These are phyloP conservation scores for Trametes versicolor DNA, from an alignment of 1,284 basidiomycete species.

Conservation along the genomic window DNA sequence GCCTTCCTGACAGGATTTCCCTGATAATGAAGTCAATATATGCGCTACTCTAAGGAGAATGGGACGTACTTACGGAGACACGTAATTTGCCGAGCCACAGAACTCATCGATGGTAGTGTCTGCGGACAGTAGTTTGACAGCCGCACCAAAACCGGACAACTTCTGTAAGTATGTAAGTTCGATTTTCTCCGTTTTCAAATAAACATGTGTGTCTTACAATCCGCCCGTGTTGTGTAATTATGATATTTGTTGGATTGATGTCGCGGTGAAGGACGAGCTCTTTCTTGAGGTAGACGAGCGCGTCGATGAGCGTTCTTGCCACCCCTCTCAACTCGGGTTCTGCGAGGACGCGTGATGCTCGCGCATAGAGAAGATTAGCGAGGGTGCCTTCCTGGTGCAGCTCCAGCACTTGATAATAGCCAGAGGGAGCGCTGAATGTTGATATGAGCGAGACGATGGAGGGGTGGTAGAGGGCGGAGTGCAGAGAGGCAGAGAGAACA, in stretches of 20 bases:
- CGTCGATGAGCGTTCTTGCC: conserved; percentile 52
- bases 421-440: conserved; percentile 46
- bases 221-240: conserved; percentile 38
- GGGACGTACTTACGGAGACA: conserved; percentile 39
- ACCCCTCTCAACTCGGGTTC: conserved; percentile 52
- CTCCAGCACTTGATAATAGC: conserved; percentile 55
- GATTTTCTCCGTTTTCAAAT: too few species aligned
- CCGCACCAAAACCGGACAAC: conserved; percentile 40
- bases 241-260: conserved; percentile 39
- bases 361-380: conserved; percentile 41
- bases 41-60: neutral
- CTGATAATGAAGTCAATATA: conserved; percentile 28
- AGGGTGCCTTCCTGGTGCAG: conserved; percentile 55
- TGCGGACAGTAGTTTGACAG: conserved; percentile 28
- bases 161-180: conserved; percentile 33
- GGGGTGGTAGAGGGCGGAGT: conserved; percentile 59
- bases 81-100: conserved; percentile 36
- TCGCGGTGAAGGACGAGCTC: conserved; percentile 45
- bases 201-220: conserved; percentile 38
- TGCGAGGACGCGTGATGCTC: conserved; percentile 37
- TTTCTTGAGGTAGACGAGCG: conserved; percentile 54
- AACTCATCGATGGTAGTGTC: conserved; percentile 29
- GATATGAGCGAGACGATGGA: conserved; percentile 59
- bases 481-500: conserved; percentile 40
- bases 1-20: conserved; percentile 35